Conservation (phyloP, 2,329 filamentous ascomycete species). For the Raffaelea deltoideospora region DNA sequence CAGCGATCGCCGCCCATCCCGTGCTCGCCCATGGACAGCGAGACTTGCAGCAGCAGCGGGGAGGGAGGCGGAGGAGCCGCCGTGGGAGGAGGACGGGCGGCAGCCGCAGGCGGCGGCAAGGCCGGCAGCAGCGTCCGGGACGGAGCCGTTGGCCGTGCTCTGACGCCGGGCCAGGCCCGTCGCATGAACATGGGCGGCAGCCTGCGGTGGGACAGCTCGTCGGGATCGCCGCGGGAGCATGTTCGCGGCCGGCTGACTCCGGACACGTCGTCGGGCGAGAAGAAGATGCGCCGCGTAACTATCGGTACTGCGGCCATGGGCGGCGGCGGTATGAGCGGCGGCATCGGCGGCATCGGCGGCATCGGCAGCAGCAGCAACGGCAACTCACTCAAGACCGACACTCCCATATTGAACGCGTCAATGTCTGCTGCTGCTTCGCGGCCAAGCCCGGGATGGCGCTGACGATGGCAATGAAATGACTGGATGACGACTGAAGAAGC, state of each 20-base stretch:
- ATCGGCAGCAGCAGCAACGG: not conserved
- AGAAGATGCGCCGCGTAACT: slow-evolving; percentile 22
- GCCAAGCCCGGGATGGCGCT: slow-evolving; percentile 13
- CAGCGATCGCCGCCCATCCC: slow-evolving; percentile 36
- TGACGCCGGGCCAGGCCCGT: slow-evolving; percentile 40
- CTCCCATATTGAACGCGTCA: not conserved
- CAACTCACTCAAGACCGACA: not conserved
- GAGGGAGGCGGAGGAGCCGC: slow-evolving; percentile 16
- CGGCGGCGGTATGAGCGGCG: slow-evolving; percentile 2
- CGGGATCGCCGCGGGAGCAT: slow-evolving; percentile 13
- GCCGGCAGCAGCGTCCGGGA: slow-evolving; percentile 8
- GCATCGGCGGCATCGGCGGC: not conserved
- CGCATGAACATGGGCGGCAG: slow-evolving; percentile 39
- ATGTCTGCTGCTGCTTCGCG: slow-evolving; percentile 3
- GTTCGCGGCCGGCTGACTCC: slow-evolving; percentile 18
- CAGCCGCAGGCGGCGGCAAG: slow-evolving; percentile 8
- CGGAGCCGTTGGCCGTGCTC: slow-evolving; percentile 11
- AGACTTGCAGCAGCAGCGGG: slow-evolving; percentile 15
- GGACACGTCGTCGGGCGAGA: slow-evolving; percentile 10
- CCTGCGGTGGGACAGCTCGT: slow-evolving; percentile 14
- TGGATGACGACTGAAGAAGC: no score
- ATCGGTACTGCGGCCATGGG: slow-evolving; percentile 21
- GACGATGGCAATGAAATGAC: no score
- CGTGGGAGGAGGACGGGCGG: no score
- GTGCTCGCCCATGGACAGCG: slow-evolving; percentile 27